A percentile compares a stretch with the other conserved stretches of the same genome.
These are phyloP conservation scores for Myrmaecium sp. DNA, from an alignment of 2,329 filamentous ascomycete genomes.

Conservation along the genomic window DNA sequence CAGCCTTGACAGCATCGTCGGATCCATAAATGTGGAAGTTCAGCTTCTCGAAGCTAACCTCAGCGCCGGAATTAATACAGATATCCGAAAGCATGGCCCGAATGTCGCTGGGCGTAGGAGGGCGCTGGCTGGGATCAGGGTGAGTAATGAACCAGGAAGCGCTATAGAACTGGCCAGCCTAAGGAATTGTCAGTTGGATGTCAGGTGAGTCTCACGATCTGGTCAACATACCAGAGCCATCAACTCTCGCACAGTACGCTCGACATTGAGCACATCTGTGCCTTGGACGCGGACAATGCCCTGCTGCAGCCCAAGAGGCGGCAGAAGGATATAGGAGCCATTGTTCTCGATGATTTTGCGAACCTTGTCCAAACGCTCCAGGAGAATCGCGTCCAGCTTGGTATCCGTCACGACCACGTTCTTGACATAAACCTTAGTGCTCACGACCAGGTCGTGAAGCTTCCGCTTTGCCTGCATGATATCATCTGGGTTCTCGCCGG, in stretches of 20 bases:
- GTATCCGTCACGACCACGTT: slow-evolving; percentile 76
- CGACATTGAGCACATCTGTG: slow-evolving; percentile 81
- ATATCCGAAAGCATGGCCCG: slow-evolving; percentile 88
- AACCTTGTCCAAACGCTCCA: slow-evolving; percentile 86
- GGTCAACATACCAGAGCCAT: slow-evolving; percentile 63
- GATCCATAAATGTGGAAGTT: slow-evolving; percentile 90
- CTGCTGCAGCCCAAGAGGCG: slow-evolving; percentile 69
- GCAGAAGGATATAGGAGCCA: slow-evolving; percentile 86
- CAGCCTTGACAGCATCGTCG: slow-evolving; percentile 88
- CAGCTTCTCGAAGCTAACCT: slow-evolving; percentile 86
- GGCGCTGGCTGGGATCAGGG: slow-evolving; percentile 47
- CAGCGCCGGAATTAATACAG: slow-evolving; percentile 87
- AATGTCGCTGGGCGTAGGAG: slow-evolving; percentile 51
- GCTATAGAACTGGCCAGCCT: slow-evolving; percentile 95
- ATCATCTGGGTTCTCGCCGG: slow-evolving; percentile 67
- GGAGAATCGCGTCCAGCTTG: slow-evolving; percentile 88
- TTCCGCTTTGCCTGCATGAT: slow-evolving; percentile 84
- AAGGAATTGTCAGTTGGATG: slow-evolving; percentile 9
- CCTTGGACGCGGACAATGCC: slow-evolving; percentile 81
- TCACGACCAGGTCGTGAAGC: slow-evolving; percentile 67
- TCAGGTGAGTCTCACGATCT: slow-evolving; percentile 3
- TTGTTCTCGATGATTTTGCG: slow-evolving; percentile 96
- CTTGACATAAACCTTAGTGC: slow-evolving; percentile 65
- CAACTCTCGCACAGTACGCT: slow-evolving; percentile 85
- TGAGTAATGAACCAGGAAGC: slow-evolving; percentile 90